Base-by-base conservation (phyloP, 179 eudicot species). In the Spergularia azorica region DNA sequence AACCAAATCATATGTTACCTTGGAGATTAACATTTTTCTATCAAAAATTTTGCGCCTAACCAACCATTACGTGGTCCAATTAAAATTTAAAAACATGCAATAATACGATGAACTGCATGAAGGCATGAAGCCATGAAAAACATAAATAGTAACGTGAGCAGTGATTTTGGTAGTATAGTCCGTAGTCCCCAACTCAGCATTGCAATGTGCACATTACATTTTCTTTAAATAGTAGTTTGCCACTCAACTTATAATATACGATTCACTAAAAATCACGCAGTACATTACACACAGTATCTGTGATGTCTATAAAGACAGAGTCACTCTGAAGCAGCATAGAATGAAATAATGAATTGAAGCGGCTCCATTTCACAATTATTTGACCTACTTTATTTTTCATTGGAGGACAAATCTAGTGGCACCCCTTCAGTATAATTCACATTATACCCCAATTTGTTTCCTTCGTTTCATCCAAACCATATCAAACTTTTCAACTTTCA, bases 401-500 rank as follows among this genome's bases (percentile, higher is more conserved):
- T 43, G 48, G 48, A 21, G 15, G 69, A 62, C 69, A 74, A 74
- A 62, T 62, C 48, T 20, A 26, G 36, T 73, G 66, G 77, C 62
- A 54, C 69, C 77, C 52, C 63, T 36, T 26, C 55, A 10, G 21
- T 54, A 55, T 55, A 36, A 43, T 67, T 16, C 54, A 58, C 51
- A 57, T 72, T 26, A 38, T 4, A n/a, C n/a, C 12, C 52, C 20
- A 5, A 14, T 55, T 70, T 70, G 60, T 55, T 32, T 54, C 0
- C 16, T 5, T 70, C 59, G 59, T 54, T 32, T 57, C 1, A 71
- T 7, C 55, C 71, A 60, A 60, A 6, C 32, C 5, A 56, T 12
- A 26, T 26, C 32, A 4, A 16, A 56, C 17, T 16, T 16, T 4
- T 3, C 15, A 13, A 11, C 17, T 16, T 36, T 32, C 20, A 10